Evolutionary conservation across 2,329 filamentous ascomycete genomes (phyloP), one percentile per base, ranked within the genome.

Genomic region (Ascocoryne sarcoides): DNA sequence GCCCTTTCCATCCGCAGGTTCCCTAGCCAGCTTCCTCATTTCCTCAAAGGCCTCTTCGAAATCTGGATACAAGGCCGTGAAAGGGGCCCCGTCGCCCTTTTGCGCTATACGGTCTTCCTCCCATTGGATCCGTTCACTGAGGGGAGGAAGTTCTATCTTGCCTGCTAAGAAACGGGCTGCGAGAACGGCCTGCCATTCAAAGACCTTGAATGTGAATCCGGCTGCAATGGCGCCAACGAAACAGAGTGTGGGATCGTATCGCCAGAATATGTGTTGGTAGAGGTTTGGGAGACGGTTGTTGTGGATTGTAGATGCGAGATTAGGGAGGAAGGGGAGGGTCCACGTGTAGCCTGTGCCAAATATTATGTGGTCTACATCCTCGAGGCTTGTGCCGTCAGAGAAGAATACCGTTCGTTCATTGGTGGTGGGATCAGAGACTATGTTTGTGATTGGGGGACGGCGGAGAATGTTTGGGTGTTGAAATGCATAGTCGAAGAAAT

Each of bases 281-380:
- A 79, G 59, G 7, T 64, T 67, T 0, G 70, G 69, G 0, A 79
- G 64, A 2, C 73, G 67, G 49, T 77, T 76, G 50, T 75, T 75
- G 10, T 66, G 63, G 1, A 71, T 58, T 2, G 45, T 54, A 1
- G 32, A 36, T 2, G 64, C 56, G 0, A 80, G 62, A 1, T 66
- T 53, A 0, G 73, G 72, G 0, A 80, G 55, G 52, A 81, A 82
- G 0, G 76, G 77, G 0, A 82, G 55, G 0, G 73, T 75, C 75
- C 75, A 82, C 18, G 65, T 69, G 55, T 80, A 82, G 0, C 79
- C 79, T 0, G 79, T 84, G 16, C 76, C 78, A 43, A 83, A 79
- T 47, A 84, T 71, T 45, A 84, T 65, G 49, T 73, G 55, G 55
- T 84, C 79, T 10, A 83, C 71, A 14, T 71, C 62, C 0, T 63